Evolutionary conservation across 2,329 filamentous ascomycete species (phyloP).

Genomic region (Alternaria triticimaculans): DNA sequence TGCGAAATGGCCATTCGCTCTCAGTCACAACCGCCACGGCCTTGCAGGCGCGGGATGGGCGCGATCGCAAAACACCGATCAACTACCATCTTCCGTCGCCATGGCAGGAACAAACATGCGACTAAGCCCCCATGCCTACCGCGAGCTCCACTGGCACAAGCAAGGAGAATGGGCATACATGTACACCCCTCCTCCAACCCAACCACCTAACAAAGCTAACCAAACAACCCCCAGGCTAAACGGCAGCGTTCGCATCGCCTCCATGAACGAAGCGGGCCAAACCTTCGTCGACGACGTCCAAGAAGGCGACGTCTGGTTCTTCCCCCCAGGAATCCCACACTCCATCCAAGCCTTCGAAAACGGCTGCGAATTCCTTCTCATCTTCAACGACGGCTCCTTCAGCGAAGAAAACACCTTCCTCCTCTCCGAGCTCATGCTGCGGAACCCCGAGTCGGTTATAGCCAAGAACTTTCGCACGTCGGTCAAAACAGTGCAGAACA

Average conservation of each 20-base stretch:
- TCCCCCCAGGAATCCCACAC: conserved; percentile 45
- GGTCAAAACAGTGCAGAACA: conserved; percentile 45
- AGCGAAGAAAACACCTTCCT: conserved; percentile 67
- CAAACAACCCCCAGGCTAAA: conserved; percentile 41
- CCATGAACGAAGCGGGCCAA: conserved; percentile 61
- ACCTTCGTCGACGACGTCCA: conserved; percentile 52
- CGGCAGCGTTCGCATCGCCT: conserved; percentile 59
- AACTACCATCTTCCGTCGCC: conserved; percentile 49
- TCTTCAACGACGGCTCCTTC: conserved; percentile 66
- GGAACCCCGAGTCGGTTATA: conserved; percentile 50
- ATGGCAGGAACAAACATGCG: conserved; percentile 56
- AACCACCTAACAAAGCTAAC: neutral
- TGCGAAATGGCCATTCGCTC: conserved; percentile 52
- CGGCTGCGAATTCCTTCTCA: conserved; percentile 55
- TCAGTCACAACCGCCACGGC: conserved; percentile 52
- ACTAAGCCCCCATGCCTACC: conserved; percentile 58
- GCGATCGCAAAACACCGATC: conserved; percentile 49
- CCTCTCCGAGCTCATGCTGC: conserved; percentile 60
- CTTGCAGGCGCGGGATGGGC: conserved; percentile 51
- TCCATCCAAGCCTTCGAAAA: conserved; percentile 63
- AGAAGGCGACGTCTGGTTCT: conserved; percentile 47
- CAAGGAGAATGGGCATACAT: conserved; percentile 61
- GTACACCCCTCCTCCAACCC: neutral
- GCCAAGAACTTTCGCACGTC: conserved; percentile 54
- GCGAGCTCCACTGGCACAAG: conserved; percentile 70